A percentile compares a stretch with the other conserved stretches of the same genome.
phyloP scores from a whole-genome alignment of 345 rosid species.

The Sisymbrium irio region DNA sequence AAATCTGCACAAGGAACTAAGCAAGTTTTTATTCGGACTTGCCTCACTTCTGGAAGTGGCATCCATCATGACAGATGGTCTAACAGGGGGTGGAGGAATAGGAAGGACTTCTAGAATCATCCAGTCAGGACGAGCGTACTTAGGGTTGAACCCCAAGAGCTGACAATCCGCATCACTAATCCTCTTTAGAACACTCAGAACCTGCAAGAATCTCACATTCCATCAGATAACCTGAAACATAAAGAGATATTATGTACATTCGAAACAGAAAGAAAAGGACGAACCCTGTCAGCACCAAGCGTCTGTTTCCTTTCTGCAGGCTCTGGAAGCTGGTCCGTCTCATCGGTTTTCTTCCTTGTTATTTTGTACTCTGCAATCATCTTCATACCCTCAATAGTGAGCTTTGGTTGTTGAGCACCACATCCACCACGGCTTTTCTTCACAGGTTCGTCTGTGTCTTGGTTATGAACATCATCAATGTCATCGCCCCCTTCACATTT shows the following conservation, averaged over 20 bases:
- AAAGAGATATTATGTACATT: slow-evolving; percentile 3
- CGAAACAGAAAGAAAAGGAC: background rate
- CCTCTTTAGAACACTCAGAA: slow-evolving; percentile 88
- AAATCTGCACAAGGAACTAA: background rate
- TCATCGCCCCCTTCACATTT: slow-evolving; percentile 94
- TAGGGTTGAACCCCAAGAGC: slow-evolving; percentile 83
- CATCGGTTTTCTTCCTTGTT: slow-evolving; percentile 75
- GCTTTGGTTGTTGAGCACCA: slow-evolving; percentile 89
- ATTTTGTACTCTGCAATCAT: slow-evolving; percentile 87
- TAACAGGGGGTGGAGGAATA: slow-evolving; percentile 97
- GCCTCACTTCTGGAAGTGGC: slow-evolving; percentile 91
- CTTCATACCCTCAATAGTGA: slow-evolving; percentile 94
- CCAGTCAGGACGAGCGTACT: slow-evolving; percentile 99
- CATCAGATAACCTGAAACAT: slow-evolving; percentile 15
- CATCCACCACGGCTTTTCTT: slow-evolving; percentile 90
- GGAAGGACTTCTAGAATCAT: slow-evolving; percentile 98
- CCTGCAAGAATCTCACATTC: slow-evolving; percentile 40
- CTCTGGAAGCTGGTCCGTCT: slow-evolving; percentile 91
- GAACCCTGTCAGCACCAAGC: slow-evolving; percentile 87
- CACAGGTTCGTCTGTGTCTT: slow-evolving; percentile 67
- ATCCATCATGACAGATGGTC: slow-evolving; percentile 99
- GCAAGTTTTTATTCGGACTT: slow-evolving; percentile 26
- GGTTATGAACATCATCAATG: slow-evolving; percentile 60
- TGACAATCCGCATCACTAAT: slow-evolving; percentile 93
- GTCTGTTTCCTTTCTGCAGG: slow-evolving; percentile 94